These are phyloP conservation scores for Carallia pectinifolia DNA, from an alignment of 345 rosid species.

Conservation along the genomic window DNA sequence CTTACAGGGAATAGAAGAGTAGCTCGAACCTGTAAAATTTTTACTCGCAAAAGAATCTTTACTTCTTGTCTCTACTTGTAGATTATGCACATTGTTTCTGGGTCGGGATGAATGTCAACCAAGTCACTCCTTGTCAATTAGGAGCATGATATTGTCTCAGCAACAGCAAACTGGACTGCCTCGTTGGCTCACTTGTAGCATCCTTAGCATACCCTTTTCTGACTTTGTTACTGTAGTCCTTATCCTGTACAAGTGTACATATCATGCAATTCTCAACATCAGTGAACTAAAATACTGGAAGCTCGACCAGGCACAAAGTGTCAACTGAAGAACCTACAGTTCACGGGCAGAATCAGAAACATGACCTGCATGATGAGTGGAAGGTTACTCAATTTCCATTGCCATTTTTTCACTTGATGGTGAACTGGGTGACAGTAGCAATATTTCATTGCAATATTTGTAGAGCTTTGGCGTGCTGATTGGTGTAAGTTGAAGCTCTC, in stretches of 20 bases:
- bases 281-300: background rate
- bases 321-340: background rate
- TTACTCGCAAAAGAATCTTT: background rate
- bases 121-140: conserved; percentile 3
- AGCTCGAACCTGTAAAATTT: conserved; percentile 22
- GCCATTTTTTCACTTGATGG: background rate
- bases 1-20: conserved; percentile 30
- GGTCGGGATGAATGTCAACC: conserved; percentile 5
- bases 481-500: background rate
- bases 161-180: background rate
- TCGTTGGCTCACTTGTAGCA: background rate
- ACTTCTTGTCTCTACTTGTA: background rate
- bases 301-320: background rate
- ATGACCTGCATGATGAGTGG: background rate
- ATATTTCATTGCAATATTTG: background rate
- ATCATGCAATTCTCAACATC: background rate
- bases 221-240: conserved; percentile 10
- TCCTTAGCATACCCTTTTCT: background rate
- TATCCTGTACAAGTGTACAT: conserved; percentile 22
- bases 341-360: background rate
- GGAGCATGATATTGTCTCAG: background rate
- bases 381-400: conserved; percentile 1
- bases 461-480: conserved; percentile 8
- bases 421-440: background rate
- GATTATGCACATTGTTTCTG: background rate